These are phyloP conservation scores for Allium fistulosum DNA, from an alignment of 106 monocot genomes.

Conservation along the genomic window DNA sequence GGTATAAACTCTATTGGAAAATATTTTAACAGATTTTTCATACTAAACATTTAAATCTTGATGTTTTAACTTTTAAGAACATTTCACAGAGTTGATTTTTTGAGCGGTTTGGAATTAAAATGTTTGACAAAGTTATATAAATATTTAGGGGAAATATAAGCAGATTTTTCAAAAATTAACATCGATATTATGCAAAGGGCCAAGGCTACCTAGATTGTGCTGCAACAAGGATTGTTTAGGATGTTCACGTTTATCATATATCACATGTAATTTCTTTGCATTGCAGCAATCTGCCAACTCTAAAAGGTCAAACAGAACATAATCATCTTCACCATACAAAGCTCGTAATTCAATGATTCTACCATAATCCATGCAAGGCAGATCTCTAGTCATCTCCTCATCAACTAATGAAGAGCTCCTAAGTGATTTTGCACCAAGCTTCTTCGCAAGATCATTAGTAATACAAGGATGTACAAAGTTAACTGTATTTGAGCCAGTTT, in stretches of 20 bases:
- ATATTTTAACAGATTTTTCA: too few species aligned
- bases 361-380: conserved; percentile 85
- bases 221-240: conserved; percentile 84
- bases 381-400: conserved; percentile 57
- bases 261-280: conserved; percentile 72
- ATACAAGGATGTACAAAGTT: conserved; percentile 70
- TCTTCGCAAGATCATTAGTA: conserved; percentile 69
- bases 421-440: conserved; percentile 77
- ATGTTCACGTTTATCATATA: conserved; percentile 95
- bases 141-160: too few species aligned
- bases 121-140: too few species aligned
- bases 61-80: too few species aligned
- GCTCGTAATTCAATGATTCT: conserved; percentile 71
- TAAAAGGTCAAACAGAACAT: conserved; percentile 80
- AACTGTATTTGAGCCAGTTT: conserved; percentile 28
- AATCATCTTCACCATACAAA: conserved; percentile 68
- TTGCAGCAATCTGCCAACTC: conserved; percentile 85
- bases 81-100: too few species aligned
- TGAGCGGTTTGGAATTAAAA: too few species aligned
- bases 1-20: not conserved
- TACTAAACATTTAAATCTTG: too few species aligned
- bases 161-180: too few species aligned
- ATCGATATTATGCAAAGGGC: too few species aligned
- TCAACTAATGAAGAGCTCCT: conserved; percentile 65
- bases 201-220: conserved; percentile 75